Base-by-base conservation (phyloP, 345 rosid species). In the Carallia pectinifolia region DNA sequence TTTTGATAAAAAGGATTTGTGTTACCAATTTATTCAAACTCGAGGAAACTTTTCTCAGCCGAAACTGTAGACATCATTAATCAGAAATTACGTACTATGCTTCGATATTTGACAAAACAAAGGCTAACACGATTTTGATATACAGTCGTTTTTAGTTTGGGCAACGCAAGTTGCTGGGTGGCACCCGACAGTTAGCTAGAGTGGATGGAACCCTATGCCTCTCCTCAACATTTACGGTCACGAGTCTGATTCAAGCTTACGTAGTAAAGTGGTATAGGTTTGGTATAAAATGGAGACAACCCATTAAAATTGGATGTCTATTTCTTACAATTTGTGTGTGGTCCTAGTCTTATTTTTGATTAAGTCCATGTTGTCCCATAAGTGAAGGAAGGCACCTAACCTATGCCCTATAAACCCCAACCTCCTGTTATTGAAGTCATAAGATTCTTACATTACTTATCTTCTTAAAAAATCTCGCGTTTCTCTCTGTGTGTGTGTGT, bases 101-200 rank as follows among this genome's bases (percentile, higher is more conserved):
- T 15, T 44, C 50, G 50, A 44, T 7, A 16, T 44, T 23, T 44
- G 50, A 44, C 50, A 12, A 44, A 44, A 44, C 50, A 44, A 44
- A 10, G 50, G 50, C 50, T 10, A 2, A 44, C 50, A 44, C 50
- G 50, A 44, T 44, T 44, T 44, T 44, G 17, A 44, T 13, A 44
- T 13, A 12, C 3, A 44, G 1, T 44, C 5, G 16, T 12, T 44
- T 44, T 44, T 13, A 44, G 16, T 44, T 12, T 44, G 50, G 50
- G 60, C 15, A 56, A 44, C 69, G 72, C 77, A 81, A 72, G 63
- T 82, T 82, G 80, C 75, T 58, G 76, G 70, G 73, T 69, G 65
- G 78, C 75, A 58, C n/a, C 81, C 81, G 85, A 72, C 83, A 77
- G 62, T 61, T 53, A 15, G 53, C 73, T 58, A 7, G 19, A 69